phyloP scores from a whole-genome alignment of 768 basidiomycete species.

The Infundibulicybe gibba region DNA sequence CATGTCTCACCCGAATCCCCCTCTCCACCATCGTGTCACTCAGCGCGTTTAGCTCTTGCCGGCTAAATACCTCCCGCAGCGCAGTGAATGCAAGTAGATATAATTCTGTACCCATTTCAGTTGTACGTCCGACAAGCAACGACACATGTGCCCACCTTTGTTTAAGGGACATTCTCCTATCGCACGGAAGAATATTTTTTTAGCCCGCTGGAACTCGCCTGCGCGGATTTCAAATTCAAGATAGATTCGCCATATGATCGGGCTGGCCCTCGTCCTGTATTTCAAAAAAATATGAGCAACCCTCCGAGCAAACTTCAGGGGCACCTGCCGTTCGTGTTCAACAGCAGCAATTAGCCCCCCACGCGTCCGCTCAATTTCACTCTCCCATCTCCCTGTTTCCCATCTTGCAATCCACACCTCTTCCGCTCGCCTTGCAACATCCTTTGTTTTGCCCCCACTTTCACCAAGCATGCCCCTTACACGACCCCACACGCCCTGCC shows the following conservation, averaged over 20 bases:
- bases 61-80: conserved; percentile 58
- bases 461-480: conserved; percentile 57
- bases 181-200: conserved; percentile 70
- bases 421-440: conserved; percentile 51
- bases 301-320: conserved; percentile 2
- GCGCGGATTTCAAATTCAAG: conserved; percentile 74
- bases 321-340: conserved; percentile 57
- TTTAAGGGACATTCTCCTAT: conserved; percentile 70
- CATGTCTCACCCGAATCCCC: conserved; percentile 59
- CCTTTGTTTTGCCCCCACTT: conserved; percentile 43
- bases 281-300: conserved; percentile 3
- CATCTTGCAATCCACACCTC: conserved; percentile 83
- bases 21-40: conserved; percentile 78
- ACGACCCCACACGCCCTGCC: conserved; percentile 76
- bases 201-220: conserved; percentile 57
- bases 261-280: conserved; percentile 60
- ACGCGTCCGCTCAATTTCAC: conserved; percentile 68
- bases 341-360: conserved; percentile 59
- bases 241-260: conserved; percentile 68
- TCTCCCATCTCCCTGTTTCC: conserved; percentile 70
- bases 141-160: conserved; percentile 51
- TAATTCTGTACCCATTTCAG: conserved; percentile 42
- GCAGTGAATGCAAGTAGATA: conserved; percentile 78
- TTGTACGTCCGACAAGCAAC: conserved; percentile 1
- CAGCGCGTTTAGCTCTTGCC: conserved; percentile 54